These are phyloP conservation scores for Nematocida parisii DNA, from an alignment of 371 early-diverging fungal genomes.

Conservation along the genomic window DNA sequence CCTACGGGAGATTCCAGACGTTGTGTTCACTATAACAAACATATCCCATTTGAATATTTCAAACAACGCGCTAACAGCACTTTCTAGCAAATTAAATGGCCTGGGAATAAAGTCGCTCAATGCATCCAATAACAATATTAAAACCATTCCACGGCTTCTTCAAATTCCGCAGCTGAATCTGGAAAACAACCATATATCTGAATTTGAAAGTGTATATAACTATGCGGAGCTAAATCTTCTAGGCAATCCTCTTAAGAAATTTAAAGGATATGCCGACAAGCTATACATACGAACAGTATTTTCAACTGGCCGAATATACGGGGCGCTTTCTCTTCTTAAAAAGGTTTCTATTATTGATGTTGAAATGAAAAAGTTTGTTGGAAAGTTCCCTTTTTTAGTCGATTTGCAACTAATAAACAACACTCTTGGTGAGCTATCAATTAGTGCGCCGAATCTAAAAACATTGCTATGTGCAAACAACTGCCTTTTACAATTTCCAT, in stretches of 20 bases:
- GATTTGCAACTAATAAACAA: constrained; percentile 41
- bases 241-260: constrained; percentile 38
- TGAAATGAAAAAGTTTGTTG: constrained; percentile 43
- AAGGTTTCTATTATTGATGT: constrained; percentile 42
- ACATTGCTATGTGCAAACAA: constrained; percentile 43
- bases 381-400: constrained; percentile 41
- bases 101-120: constrained; percentile 25
- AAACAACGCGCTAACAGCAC: constrained; percentile 20
- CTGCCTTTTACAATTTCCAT: constrained; percentile 43
- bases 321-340: constrained; percentile 5
- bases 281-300: constrained; percentile 33
- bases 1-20: constrained; percentile 23
- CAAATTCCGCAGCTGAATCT: constrained; percentile 37
- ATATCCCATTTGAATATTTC: constrained; percentile 30
- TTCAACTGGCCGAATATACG: constrained; percentile 3
- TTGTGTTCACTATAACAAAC: constrained; percentile 25
- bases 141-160: constrained; percentile 2
- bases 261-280: constrained; percentile 13
- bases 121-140: constrained; percentile 46
- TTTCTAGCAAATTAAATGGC: constrained; percentile 15
- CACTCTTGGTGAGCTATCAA: constrained; percentile 31
- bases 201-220: constrained; percentile 25
- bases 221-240: constrained; percentile 37
- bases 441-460: constrained; percentile 33
- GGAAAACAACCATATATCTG: constrained; percentile 30